phyloP scores from a whole-genome alignment of 2,329 filamentous ascomycete genomes.

The Parascedosporium putredinis region DNA sequence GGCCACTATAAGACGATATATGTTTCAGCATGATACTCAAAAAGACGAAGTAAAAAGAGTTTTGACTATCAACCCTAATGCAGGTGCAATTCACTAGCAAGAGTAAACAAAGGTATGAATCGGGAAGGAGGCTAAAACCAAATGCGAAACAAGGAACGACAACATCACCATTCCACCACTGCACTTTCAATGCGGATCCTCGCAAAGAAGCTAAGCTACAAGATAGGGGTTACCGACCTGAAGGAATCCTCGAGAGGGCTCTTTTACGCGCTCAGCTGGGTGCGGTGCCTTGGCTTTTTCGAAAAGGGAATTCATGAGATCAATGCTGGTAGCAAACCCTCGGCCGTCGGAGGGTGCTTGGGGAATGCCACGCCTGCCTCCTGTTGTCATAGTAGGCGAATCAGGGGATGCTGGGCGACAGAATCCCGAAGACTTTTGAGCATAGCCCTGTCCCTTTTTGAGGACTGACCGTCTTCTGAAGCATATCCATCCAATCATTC shows the following conservation, averaged over 20 bases:
- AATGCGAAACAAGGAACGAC: no score
- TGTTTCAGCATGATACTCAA: conserved; percentile 31
- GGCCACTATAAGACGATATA: conserved; percentile 58
- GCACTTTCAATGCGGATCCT: neutral
- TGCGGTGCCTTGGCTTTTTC: conserved; percentile 55
- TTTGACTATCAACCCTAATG: neutral
- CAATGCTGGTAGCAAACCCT: conserved; percentile 79
- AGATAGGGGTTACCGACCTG: conserved; percentile 64
- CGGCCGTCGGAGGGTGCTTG: conserved; percentile 21
- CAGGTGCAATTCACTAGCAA: neutral
- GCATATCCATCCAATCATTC: conserved; percentile 87
- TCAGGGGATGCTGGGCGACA: conserved; percentile 1
- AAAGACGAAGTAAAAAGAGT: conserved; percentile 20
- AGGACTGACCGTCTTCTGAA: conserved; percentile 88
- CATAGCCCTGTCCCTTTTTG: conserved; percentile 81
- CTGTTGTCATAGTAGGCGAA: conserved; percentile 11
- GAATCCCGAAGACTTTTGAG: conserved; percentile 51
- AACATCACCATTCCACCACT: no score
- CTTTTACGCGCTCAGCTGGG: conserved; percentile 40
- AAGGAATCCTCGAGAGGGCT: conserved; percentile 56
- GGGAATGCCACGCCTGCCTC: neutral
- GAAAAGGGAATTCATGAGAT: conserved; percentile 92
- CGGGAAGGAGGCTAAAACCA: neutral
- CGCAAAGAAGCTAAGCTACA: neutral
- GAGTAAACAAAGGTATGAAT: neutral